Percentiles rank a stretch among this genome's conserved stretches.
phyloP scores from a whole-genome alignment of 768 basidiomycete species.

The Lepiota venenata region DNA sequence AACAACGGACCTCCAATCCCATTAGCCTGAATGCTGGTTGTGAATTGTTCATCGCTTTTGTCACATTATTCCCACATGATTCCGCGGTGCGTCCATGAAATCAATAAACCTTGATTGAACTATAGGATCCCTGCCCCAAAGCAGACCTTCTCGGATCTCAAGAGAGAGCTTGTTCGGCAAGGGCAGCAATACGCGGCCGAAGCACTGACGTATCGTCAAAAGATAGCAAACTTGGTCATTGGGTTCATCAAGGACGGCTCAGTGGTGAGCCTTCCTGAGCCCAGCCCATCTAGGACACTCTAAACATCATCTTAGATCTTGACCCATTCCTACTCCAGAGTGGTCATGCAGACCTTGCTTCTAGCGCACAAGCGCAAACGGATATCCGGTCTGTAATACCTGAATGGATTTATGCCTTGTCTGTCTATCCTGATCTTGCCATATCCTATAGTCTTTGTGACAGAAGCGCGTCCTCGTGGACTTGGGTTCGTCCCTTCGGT shows the following conservation, averaged over 20 bases:
- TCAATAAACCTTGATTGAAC: constrained; percentile 6
- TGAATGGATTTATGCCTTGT: constrained; percentile 18
- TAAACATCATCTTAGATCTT: constrained; percentile 62
- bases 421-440: constrained; percentile 14
- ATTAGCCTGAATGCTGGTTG: constrained; percentile 88
- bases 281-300: constrained; percentile 8
- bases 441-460: constrained; percentile 75
- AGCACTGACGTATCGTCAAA: constrained; percentile 81
- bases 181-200: constrained; percentile 74
- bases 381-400: constrained; percentile 57
- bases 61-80: constrained; percentile 81
- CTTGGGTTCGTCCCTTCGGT: constrained; percentile 60
- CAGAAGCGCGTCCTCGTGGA: constrained; percentile 89
- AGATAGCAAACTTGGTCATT: constrained; percentile 86
- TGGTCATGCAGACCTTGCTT: constrained; percentile 90
- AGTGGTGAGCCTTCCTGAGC: constrained; percentile 47
- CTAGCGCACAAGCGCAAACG: constrained; percentile 89
- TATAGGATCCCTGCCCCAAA: constrained; percentile 12
- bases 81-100: constrained; percentile 53
- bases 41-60: constrained; percentile 87
- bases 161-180: constrained; percentile 77
- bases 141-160: constrained; percentile 82
- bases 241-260: constrained; percentile 96
- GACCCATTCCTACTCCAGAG: constrained; percentile 95
- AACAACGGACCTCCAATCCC: constrained; percentile 63